Base-by-base conservation (phyloP, 345 rosid genomes). In the Euclidium syriacum region DNA sequence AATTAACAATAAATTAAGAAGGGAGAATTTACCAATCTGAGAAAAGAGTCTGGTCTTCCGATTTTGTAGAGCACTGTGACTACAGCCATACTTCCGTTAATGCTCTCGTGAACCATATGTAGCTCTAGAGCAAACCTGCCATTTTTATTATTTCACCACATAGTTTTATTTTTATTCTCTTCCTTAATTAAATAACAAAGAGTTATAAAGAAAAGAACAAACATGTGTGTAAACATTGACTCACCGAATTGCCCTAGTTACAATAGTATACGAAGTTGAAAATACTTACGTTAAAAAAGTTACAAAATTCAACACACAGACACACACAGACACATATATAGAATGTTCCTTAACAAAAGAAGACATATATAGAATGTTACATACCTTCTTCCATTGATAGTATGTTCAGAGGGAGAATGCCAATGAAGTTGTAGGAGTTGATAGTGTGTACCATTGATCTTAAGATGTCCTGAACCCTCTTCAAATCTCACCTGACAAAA, bases 81-180 rank as follows among this genome's bases (percentile, higher is more conserved):
- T n/a, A 87, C 95, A 3, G 86, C 85, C 32, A 42, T 11, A 24
- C 70, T 66, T 7, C 86, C 95, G 10, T 73, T 70, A 7, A 24
- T 32, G 56, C 80, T 81, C 63, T 81, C 70, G n/a, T 87, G 95
- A 57, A 87, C 88, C 88, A 87, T 29, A n/a, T n/a, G n/a, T n/a
- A n/a, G n/a, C n/a, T n/a, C n/a, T n/a, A n/a, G n/a, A n/a, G n/a
- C n/a, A n/a, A 57, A 75, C 44, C 91, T 82, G 40, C 38, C 7
- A 34, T 11, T 10, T 4, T 4, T 10, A 40, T 10, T 40, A 30
- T 30, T 4, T n/a, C n/a, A n/a, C n/a, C n/a, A n/a, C n/a, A n/a
- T n/a, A 9, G 10, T 36, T 11, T 39, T 39, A 7, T 11, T 39
- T 39, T 39, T 39, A 39, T 27, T 29, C 5, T 6, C 8, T 29